Conservation (phyloP, 2,329 filamentous ascomycete species). For the Calonectria naviculata region DNA sequence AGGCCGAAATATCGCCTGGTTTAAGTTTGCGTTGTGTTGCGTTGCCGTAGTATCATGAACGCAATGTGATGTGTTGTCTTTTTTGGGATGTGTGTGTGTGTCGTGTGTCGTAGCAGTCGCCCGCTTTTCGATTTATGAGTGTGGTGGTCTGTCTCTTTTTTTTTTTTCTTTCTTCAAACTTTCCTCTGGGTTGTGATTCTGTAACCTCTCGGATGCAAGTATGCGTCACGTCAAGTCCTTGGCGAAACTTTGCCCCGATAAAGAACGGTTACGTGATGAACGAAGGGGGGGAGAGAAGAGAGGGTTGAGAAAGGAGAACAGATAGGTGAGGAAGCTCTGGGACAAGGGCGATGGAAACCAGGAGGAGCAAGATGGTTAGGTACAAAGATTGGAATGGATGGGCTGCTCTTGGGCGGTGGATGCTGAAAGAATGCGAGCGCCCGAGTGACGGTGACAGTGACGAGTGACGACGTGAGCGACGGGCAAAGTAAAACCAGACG, state of each 20-base stretch:
- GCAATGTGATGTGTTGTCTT: conserved; percentile 12
- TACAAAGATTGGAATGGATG: conserved; percentile 10
- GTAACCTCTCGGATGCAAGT: conserved; percentile 11
- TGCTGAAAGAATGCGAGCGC: not conserved
- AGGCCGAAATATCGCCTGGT: not conserved
- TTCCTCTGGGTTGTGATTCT: conserved; percentile 5
- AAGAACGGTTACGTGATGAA: not conserved
- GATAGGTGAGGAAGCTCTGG: not conserved
- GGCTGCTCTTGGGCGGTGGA: not conserved
- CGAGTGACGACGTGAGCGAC: not conserved
- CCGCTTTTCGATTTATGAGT: not conserved
- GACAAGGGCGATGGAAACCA: not conserved
- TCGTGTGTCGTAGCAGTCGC: conserved; percentile 7
- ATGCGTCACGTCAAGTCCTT: conserved; percentile 14
- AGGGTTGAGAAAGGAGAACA: not conserved
- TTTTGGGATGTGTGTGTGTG: not conserved
- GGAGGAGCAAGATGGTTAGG: not conserved
- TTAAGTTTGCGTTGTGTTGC: not conserved
- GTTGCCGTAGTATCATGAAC: conserved; percentile 4
- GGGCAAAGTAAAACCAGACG: conserved; percentile 19
- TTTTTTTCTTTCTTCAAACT: not conserved
- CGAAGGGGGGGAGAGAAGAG: not conserved
- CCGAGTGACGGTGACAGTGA: not conserved
- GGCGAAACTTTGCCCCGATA: conserved; percentile 8
- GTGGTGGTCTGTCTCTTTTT: not conserved